Base-by-base conservation (phyloP, 2,329 filamentous ascomycete species). In the Alternaria incomplexa region DNA sequence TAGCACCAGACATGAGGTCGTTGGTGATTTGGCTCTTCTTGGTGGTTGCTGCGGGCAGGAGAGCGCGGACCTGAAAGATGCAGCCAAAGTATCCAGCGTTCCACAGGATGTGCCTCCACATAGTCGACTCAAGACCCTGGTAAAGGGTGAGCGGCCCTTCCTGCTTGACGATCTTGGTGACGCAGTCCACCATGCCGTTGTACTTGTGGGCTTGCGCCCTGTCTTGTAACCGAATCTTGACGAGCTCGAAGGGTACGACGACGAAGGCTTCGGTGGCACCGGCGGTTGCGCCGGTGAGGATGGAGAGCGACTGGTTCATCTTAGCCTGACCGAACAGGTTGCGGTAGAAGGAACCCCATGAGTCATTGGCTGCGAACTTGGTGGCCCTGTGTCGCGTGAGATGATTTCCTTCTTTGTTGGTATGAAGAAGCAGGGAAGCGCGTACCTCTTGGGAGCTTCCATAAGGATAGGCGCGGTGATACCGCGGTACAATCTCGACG, bases 281-380 rank as follows among this genome's bases (percentile, higher is more conserved):
- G 63, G 96, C 96, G 23, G 93, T 93, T 32, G 96, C 96, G 73
- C 96, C 96, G 5, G 96, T 99, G 55, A 99, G 88, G 69, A 97
- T 88, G 23, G 96, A 97, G 62, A 99, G 88, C 2, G 89, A 88
- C 83, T 99, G 96, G 77, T 88, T 98, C 90, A 96, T 96, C 84
- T 97, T 92, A 60, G 88, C 82, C 59, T 91, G 86, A 70, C 92
- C 93, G 79, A 99, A 98, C 54, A 91, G 80, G 72, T 91, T 91
- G 79, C 93, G 92, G 86, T 97, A 99, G 83, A 97, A 88, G 82
- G 93, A 89, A 75, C 96, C 96, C 96, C 96, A 99, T 81, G 95
- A 93, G 81, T 99, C 96, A 83, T 99, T 99, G 83, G 96, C 96
- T 50, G 96, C 95, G 83, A 99, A 99, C 83, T 99, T 99, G 85